Evolutionary conservation across 2,329 filamentous ascomycete species (phyloP), one percentile per base, ranked within the genome.

Genomic region (Botryotinia narcissicola): DNA sequence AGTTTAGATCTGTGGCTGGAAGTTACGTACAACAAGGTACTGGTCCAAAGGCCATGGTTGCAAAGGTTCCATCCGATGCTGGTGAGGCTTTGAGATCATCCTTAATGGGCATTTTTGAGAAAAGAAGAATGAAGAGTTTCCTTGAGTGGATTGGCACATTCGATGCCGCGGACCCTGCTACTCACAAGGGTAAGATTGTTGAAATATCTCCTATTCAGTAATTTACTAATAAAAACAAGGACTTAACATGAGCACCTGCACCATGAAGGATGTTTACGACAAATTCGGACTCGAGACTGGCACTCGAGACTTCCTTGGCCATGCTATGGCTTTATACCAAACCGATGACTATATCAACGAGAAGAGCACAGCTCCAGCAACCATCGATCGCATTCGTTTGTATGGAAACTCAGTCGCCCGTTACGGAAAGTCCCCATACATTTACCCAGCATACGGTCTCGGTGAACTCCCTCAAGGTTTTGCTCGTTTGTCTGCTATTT

Each of bases 181-280:
- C 93, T 80, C 95, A 98, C 88, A 95, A 96, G 84, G 95, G 95
- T 97, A 83, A 71, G 77, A 87, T 82, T 46, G 8, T 73, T 37
- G 35, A 70, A 59, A 68, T 42, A 48, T 67, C 60, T 32, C 32
- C 25, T n/a, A 16, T 60, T n/a, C 29, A 20, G 14, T 60, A 29
- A 61, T 61, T 10, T 64, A 85, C 76, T 79, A 60, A 79, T 51
- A 14, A 40, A 35, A 25, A 37, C 10, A 77, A 95, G 95, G 95
- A 75, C 88, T 98, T 77, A 91, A 96, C 83, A 86, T 99, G 76
- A 87, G 87, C 80, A 88, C 84, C 75, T 91, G 88, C 85, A 95
- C 93, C 74, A 97, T 98, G 95, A 97, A 94, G 87, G 95, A 98
- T n/a, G 93, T 99, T 54, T 99, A 97, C 81, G 95, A 98, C 86